A percentile compares a stretch with the other conserved stretches of the same genome.
These are phyloP conservation scores for Pterocarpus macrocarpus DNA, from an alignment of 306 rosid genomes.

Conservation along the genomic window DNA sequence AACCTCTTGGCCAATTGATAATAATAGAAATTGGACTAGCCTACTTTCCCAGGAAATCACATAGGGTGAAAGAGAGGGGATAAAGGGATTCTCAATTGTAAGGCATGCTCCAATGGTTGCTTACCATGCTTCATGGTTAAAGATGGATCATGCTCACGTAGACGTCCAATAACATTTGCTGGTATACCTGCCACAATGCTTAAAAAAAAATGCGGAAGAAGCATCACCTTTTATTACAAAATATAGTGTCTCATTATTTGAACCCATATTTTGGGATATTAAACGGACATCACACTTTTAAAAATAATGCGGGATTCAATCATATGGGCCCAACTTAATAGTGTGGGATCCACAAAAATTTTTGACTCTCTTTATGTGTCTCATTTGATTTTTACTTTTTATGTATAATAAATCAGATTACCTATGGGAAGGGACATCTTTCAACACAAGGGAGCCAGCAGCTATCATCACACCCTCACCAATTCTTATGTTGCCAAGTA, in stretches of 20 bases:
- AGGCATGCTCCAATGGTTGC: slow-evolving; percentile 21
- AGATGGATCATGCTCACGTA: slow-evolving; percentile 68
- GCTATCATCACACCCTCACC: slow-evolving; percentile 81
- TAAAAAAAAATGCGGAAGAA: not conserved
- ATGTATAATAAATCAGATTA: slow-evolving; percentile 2
- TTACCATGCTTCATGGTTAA: slow-evolving; percentile 89
- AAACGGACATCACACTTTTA: too few relatives aligned
- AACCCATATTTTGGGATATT: too few relatives aligned
- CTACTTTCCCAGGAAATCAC: too few relatives aligned
- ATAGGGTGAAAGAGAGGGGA: too few relatives aligned
- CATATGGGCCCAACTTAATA: too few relatives aligned
- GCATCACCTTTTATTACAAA: slow-evolving; percentile 10
- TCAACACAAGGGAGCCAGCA: slow-evolving; percentile 78
- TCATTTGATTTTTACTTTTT: too few relatives aligned
- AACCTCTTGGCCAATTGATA: too few relatives aligned
- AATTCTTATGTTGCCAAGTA: slow-evolving; percentile 76
- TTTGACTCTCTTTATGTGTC: not conserved
- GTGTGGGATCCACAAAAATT: too few relatives aligned
- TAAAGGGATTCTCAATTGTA: not conserved
- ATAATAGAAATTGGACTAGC: too few relatives aligned
- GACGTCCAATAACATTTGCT: slow-evolving; percentile 73
- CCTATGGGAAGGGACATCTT: slow-evolving; percentile 75
- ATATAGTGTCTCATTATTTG: not conserved
- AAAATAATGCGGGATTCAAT: too few relatives aligned
- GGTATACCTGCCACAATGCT: slow-evolving; percentile 89